Conservation (phyloP, 441 rosid species). For the Adansonia madagascariensis region DNA sequence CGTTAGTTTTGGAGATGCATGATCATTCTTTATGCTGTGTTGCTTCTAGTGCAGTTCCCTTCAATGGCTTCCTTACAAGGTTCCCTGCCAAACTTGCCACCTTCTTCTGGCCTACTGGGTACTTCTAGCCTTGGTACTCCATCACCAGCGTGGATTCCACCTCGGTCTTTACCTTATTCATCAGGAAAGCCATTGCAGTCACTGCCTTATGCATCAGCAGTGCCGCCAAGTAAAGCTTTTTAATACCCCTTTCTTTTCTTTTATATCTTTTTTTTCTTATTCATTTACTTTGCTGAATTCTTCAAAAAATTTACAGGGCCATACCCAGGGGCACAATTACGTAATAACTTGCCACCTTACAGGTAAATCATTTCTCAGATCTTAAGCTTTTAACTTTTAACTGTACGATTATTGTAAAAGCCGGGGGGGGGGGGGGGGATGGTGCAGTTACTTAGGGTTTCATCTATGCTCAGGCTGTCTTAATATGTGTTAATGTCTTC, state of each 20-base stretch:
- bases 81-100: slow-evolving; percentile 58
- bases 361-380: slow-evolving; percentile 43
- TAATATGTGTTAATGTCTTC: too few relatives aligned
- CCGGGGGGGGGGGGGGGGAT: not conserved
- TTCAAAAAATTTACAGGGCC: slow-evolving; percentile 48
- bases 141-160: slow-evolving; percentile 51
- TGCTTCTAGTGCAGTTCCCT: slow-evolving; percentile 62
- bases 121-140: slow-evolving; percentile 52
- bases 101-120: slow-evolving; percentile 44
- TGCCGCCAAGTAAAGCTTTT: slow-evolving; percentile 46
- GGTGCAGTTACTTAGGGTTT: not conserved
- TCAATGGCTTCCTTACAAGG: slow-evolving; percentile 71
- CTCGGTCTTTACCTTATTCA: slow-evolving; percentile 56
- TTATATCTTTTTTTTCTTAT: not conserved
- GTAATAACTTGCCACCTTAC: slow-evolving; percentile 38
- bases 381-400: not conserved
- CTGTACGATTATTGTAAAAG: not conserved
- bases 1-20: not conserved
- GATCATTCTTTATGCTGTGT: slow-evolving; percentile 3
- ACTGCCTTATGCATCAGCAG: slow-evolving; percentile 38
- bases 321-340: slow-evolving; percentile 44
- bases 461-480: too few relatives aligned
- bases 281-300: slow-evolving; percentile 30
- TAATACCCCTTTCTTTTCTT: not conserved
- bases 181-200: slow-evolving; percentile 56